phyloP scores from a whole-genome alignment of 2,329 filamentous ascomycete genomes.

The Diplocarpon rosae region DNA sequence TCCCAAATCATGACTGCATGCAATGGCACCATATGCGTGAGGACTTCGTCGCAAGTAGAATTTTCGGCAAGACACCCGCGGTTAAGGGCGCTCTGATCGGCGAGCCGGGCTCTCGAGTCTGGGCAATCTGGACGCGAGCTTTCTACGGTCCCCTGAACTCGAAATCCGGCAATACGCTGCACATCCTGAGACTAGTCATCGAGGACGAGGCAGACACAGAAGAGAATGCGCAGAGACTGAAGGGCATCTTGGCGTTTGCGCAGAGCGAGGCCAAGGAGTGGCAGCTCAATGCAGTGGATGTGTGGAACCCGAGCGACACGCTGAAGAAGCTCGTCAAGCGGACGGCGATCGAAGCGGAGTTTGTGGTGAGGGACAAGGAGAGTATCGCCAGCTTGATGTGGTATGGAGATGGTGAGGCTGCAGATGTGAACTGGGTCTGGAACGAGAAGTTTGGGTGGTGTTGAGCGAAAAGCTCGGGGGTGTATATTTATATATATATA shows the following conservation, averaged over 20 bases:
- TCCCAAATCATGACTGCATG: conserved; percentile 57
- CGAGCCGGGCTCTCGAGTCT: conserved; percentile 44
- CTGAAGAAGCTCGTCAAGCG: conserved; percentile 37
- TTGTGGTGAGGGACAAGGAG: conserved; percentile 47
- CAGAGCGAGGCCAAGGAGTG: conserved; percentile 61
- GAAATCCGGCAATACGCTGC: conserved; percentile 50
- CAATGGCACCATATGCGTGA: conserved; percentile 74
- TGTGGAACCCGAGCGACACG: conserved; percentile 69
- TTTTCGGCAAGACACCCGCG: conserved; percentile 43
- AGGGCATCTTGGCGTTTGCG: conserved; percentile 54
- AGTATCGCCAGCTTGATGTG: conserved; percentile 64
- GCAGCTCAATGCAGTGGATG: conserved; percentile 57
- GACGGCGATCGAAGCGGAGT: conserved; percentile 36
- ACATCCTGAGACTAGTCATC: conserved; percentile 58
- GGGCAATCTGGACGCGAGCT: conserved; percentile 61
- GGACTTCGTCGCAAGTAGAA: conserved; percentile 58
- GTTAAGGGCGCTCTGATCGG: conserved; percentile 59
- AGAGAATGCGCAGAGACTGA: conserved; percentile 42
- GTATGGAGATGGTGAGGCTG: conserved; percentile 45
- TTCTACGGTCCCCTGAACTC: conserved; percentile 43
- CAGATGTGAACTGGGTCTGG: conserved; percentile 56
- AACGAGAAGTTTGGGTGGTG: conserved; percentile 77
- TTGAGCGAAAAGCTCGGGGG: conserved; percentile 27
- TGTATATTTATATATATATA: too few species aligned
- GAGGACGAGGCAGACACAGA: conserved; percentile 39